phyloP scores from a whole-genome alignment of 305 asterid species.

The Rubia peregrina region DNA sequence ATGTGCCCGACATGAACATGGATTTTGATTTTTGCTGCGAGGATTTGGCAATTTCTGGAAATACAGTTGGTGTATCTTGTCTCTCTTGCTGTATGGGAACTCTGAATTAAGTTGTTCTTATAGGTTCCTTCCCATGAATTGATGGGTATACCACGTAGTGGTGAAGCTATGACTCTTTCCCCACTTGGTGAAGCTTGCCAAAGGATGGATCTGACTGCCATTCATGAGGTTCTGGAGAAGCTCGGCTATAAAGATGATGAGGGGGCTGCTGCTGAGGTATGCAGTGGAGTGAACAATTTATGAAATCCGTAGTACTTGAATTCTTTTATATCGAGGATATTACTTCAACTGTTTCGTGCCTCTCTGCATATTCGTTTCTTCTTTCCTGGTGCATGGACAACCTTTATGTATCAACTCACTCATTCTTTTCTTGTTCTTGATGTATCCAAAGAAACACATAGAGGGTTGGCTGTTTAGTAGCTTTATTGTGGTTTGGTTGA shows the following conservation, averaged over 20 bases:
- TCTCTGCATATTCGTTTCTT: not conserved
- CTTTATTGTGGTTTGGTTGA: not conserved
- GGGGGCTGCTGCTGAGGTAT: constrained; percentile 7
- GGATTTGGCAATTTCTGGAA: not conserved
- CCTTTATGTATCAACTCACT: not conserved
- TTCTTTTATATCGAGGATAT: not conserved
- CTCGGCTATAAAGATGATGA: constrained; percentile 14
- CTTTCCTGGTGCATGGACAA: not conserved
- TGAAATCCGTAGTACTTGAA: not conserved
- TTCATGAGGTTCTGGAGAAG: constrained; percentile 52
- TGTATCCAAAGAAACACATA: not conserved
- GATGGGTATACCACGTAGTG: constrained; percentile 36
- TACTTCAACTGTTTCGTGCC: not conserved
- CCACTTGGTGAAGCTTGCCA: constrained; percentile 61
- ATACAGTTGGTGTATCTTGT: not conserved
- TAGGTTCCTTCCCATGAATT: constrained; percentile 1
- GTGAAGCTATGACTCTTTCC: constrained; percentile 51
- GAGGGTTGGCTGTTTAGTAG: not conserved
- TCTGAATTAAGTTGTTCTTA: constrained; percentile 9
- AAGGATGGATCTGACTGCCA: constrained; percentile 54
- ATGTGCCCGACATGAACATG: not conserved
- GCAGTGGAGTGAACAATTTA: not conserved
- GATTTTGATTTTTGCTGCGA: not conserved
- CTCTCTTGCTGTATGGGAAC: constrained; percentile 2
- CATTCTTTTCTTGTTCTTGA: not conserved